Evolutionary conservation across 352 stramenopile genomes (phyloP), one percentile per base, ranked within the genome.

Genomic region (Phytopythium oedochilum): DNA sequence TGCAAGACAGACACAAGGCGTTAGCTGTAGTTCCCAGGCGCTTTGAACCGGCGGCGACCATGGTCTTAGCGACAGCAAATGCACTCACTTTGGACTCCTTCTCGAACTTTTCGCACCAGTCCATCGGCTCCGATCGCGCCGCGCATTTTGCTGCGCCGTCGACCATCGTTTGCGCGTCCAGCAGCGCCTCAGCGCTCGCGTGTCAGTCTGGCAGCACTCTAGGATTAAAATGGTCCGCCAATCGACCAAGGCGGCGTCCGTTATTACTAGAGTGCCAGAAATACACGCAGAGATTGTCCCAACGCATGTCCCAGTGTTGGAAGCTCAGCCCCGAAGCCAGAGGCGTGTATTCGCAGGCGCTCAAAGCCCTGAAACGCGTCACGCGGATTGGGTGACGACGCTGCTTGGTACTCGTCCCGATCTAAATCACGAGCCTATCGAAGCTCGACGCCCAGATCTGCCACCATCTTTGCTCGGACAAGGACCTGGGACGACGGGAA

Each of bases 381-480:
- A n/a, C n/a, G n/a, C n/a, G n/a, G n/a, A n/a, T n/a, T 11, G 20
- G 5, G 14, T n/a, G 6, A n/a, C 20, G 14, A 25, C 23, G n/a
- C 42, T n/a, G 25, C 23, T 31, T 7, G 3, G 14, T 18, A 2
- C 20, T 20, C 23, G 25, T 14, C 42, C 1, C 42, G 12, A 32
- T 11, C 23, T 14, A 48, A 22, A 17, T 53, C 53, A 35, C 15
- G 15, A 17, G 40, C 39, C 52, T 96, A 98, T 74, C 95, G 79
- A n/a, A 98, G 78, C 60, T 96, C 86, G 31, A 98, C 86, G 26
- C 70, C 72, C 11, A 98, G 73, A n/a, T 86, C 68, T 32, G 71
- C 61, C 26, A 83, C 79, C 58, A 94, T 73, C 58, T 82, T 76
- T 11, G 78, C 66, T 50, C 96, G 83, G 11, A 99, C 78, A 34